Evolutionary conservation across 2,329 filamentous ascomycete species (phyloP), one percentile per base, ranked within the genome.

Genomic region (Amauroascus verrucosus): DNA sequence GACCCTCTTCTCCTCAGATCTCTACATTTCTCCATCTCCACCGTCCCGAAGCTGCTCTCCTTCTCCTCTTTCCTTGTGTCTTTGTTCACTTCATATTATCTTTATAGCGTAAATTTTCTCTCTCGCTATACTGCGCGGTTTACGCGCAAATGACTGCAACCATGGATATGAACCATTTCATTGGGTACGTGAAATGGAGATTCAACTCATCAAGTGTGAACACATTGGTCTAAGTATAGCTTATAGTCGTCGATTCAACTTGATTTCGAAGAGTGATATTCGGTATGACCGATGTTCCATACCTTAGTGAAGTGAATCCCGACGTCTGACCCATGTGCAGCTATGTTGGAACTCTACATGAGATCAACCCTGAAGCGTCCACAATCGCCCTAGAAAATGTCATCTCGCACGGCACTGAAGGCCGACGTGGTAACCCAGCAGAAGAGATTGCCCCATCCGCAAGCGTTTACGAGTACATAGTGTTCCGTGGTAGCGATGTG

Each of bases 361-460:
- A 96, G 71, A 98, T 98, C 80, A 96, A 96, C 72, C 95, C 91
- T 58, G 90, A 95, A 71, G 86, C 88, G 63, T 94, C 91, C 45
- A 97, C 93, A 60, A 94, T 98, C 65, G 94, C 93, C 40, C 83
- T 98, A 60, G 90, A 98, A 69, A 91, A 95, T 80, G 93, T 98
- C 68, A 82, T 84, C 59, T 97, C 91, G 2, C 94, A 85, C 67
- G 93, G 93, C 62, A 96, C 93, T 28, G 93, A 98, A 75, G 90
- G 89, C 54, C 87, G 93, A 60, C 85, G 84, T 66, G 81, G 78
- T 61, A 83, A 84, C 61, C 84, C 85, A 16, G 80, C 84, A 16
- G 86, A 94, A 59, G 90, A 95, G 72, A 86, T 95, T 55, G 74
- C 85, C 35, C 80, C 88, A 2, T 91, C 88, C 32, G 84, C 93